These are phyloP conservation scores for Coemansia sp. DNA, from an alignment of 192 early-diverging fungal species.

Conservation along the genomic window DNA sequence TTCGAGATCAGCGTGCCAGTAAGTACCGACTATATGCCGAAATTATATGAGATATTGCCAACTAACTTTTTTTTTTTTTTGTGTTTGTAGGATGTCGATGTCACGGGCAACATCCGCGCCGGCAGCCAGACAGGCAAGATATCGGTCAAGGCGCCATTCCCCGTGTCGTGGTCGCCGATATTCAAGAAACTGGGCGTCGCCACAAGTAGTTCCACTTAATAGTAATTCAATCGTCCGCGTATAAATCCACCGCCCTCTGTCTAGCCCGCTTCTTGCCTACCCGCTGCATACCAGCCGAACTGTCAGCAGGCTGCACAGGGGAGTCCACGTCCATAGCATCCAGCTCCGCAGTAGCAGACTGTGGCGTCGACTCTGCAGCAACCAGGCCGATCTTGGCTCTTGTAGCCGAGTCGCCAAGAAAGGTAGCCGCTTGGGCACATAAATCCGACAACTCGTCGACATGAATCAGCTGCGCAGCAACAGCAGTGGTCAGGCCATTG, in stretches of 20 bases:
- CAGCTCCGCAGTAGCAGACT: neutral
- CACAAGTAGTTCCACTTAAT: neutral
- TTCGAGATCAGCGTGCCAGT: constrained; percentile 17
- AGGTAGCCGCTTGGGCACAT: neutral
- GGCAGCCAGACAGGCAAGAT: neutral
- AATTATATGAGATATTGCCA: neutral
- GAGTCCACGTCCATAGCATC: neutral
- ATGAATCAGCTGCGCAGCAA: neutral
- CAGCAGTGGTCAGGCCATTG: neutral
- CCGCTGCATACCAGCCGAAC: neutral
- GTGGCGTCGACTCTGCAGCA: neutral
- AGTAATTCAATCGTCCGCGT: constrained; percentile 6
- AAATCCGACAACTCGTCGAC: neutral
- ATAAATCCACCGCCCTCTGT: constrained; percentile 12
- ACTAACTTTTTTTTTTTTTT: neutral
- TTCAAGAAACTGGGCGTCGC: constrained; percentile 18
- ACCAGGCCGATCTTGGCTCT: neutral
- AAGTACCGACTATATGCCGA: neutral
- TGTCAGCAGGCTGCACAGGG: too few relatives aligned
- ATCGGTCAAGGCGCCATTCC: constrained; percentile 31
- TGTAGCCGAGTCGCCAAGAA: neutral
- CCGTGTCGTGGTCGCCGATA: constrained; percentile 22
- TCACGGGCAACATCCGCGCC: neutral
- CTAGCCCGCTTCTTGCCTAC: constrained; percentile 12
- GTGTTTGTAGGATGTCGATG: constrained; percentile 10